phyloP scores from a whole-genome alignment of 768 basidiomycete species.

The Xerocomellus dryophilus region DNA sequence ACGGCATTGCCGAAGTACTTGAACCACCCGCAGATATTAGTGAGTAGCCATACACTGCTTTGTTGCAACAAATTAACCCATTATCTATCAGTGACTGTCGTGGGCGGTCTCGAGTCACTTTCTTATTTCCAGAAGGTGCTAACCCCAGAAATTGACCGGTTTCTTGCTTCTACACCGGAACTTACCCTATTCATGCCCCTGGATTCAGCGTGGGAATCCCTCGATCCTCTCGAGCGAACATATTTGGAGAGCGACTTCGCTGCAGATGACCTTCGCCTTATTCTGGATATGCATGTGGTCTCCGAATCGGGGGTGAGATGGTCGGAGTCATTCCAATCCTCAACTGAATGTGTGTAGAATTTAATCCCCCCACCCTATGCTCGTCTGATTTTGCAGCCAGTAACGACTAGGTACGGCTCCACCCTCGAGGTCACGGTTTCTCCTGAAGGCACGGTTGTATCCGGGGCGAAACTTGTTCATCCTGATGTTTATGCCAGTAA shows the following conservation, averaged over 20 bases:
- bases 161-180: constrained; percentile 65
- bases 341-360: constrained; percentile 49
- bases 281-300: constrained; percentile 78
- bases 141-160: constrained; percentile 50
- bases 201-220: constrained; percentile 75
- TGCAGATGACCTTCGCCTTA: constrained; percentile 69
- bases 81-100: constrained; percentile 49
- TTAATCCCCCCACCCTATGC: background rate
- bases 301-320: constrained; percentile 57
- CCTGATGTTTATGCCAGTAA: constrained; percentile 91
- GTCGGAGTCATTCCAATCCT: constrained; percentile 57
- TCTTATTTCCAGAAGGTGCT: constrained; percentile 76
- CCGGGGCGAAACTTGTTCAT: constrained; percentile 58
- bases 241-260: constrained; percentile 92
- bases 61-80: background rate
- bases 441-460: constrained; percentile 52
- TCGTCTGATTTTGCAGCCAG: constrained; percentile 38
- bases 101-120: constrained; percentile 56
- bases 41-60: constrained; percentile 35
- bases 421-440: constrained; percentile 58
- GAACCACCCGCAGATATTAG: constrained; percentile 72
- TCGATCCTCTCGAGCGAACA: constrained; percentile 74
- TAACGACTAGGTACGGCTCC: constrained; percentile 67
- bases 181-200: constrained; percentile 89
- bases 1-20: constrained; percentile 74